Conservation (phyloP, 345 rosid species). For the Physaria fendleri region DNA sequence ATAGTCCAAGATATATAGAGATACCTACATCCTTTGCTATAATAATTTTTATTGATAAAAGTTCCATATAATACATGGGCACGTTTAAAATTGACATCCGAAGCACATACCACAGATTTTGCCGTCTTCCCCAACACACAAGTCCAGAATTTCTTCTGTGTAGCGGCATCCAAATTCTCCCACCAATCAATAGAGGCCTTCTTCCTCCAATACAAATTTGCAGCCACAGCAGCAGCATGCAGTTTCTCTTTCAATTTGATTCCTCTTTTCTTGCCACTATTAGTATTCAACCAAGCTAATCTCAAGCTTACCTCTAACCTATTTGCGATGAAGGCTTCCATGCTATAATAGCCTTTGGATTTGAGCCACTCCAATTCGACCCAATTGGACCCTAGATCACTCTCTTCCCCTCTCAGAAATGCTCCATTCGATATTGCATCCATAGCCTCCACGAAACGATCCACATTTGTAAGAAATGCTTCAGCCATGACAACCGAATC, state of each 20-base stretch:
- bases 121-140: constrained; percentile 57
- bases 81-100: not conserved
- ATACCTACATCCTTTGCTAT: not conserved
- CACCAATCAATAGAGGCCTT: constrained; percentile 89
- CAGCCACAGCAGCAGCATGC: constrained; percentile 46
- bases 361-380: constrained; percentile 83
- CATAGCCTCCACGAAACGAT: constrained; percentile 60
- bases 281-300: constrained; percentile 74
- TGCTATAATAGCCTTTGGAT: constrained; percentile 71
- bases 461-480: constrained; percentile 51
- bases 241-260: constrained; percentile 75
- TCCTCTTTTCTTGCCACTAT: constrained; percentile 62
- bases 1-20: not conserved
- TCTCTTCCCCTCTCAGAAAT: constrained; percentile 74
- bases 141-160: constrained; percentile 44
- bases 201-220: constrained; percentile 87
- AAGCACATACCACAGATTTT: constrained; percentile 56
- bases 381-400: constrained; percentile 70
- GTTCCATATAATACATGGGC: not conserved
- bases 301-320: constrained; percentile 84
- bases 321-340: constrained; percentile 77
- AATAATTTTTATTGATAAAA: not conserved
- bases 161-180: constrained; percentile 48
- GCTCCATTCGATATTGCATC: constrained; percentile 58
- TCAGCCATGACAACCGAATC: constrained; percentile 59